Conservation (phyloP, 805 yeast genomes). For the Suhomyces kilbournensis region DNA sequence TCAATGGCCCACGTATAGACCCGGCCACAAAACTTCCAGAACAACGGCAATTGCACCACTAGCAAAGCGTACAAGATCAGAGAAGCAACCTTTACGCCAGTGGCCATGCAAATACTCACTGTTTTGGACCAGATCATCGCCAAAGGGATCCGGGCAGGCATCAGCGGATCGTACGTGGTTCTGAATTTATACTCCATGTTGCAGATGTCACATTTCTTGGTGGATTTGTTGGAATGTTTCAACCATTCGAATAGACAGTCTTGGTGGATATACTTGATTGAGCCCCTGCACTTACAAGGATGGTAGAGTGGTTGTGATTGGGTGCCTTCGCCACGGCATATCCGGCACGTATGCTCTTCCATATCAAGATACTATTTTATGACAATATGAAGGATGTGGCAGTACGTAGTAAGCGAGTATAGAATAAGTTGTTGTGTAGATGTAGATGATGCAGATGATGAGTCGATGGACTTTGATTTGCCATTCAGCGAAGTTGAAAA, state of each 20-base stretch:
- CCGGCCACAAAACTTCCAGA: slow-evolving; percentile 55
- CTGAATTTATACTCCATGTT: slow-evolving; percentile 67
- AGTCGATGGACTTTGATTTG: no score
- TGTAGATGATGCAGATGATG: no score
- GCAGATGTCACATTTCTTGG: slow-evolving; percentile 81
- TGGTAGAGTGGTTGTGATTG: slow-evolving; percentile 74
- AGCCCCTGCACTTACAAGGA: slow-evolving; percentile 93
- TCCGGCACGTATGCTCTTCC: slow-evolving; percentile 68
- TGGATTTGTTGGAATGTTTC: slow-evolving; percentile 56
- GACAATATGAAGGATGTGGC: background rate
- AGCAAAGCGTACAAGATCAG: slow-evolving; percentile 36
- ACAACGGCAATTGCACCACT: slow-evolving; percentile 53
- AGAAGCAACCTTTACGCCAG: slow-evolving; percentile 17
- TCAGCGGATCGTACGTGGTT: slow-evolving; percentile 60
- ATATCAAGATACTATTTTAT: background rate
- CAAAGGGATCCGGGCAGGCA: slow-evolving; percentile 65
- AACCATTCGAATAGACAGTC: slow-evolving; percentile 91
- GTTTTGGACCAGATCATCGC: slow-evolving; percentile 43
- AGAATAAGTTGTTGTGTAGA: no score
- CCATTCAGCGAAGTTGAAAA: no score
- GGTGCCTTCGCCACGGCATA: slow-evolving; percentile 91
- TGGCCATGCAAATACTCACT: slow-evolving; percentile 12
- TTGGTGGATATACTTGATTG: slow-evolving; percentile 90
- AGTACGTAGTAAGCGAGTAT: no score
- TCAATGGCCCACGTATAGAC: slow-evolving; percentile 56